phyloP scores from a whole-genome alignment of 192 early-diverging fungal genomes.

The Ambispora gerdemannii region DNA sequence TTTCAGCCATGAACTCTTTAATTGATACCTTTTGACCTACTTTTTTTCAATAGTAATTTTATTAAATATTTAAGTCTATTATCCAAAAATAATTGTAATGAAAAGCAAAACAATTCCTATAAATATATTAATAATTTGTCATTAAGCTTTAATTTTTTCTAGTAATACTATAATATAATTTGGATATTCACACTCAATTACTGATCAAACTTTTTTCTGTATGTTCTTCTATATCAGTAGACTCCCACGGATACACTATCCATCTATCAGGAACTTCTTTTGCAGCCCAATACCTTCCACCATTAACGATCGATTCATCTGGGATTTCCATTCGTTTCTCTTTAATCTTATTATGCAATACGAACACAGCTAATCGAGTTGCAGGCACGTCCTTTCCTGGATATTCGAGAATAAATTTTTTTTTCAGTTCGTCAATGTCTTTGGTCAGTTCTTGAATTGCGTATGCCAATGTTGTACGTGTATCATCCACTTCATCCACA shows the following conservation, averaged over 20 bases:
- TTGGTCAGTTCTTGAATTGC: conserved; percentile 69
- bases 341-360: conserved; percentile 79
- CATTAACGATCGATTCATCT: conserved; percentile 51
- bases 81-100: too few species aligned
- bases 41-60: too few species aligned
- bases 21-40: too few species aligned
- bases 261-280: conserved; percentile 72
- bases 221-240: conserved; percentile 65
- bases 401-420: conserved; percentile 29
- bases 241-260: conserved; percentile 76
- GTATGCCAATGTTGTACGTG: conserved; percentile 66
- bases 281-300: conserved; percentile 61
- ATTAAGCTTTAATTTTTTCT: too few species aligned
- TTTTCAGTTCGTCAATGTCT: conserved; percentile 58
- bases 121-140: too few species aligned
- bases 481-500: conserved; percentile 81
- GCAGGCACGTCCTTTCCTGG: conserved; percentile 38
- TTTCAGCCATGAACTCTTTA: too few species aligned
- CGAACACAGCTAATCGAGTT: conserved; percentile 71
- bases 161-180: too few species aligned
- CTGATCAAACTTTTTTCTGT: conserved; percentile 44
- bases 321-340: conserved; percentile 63
- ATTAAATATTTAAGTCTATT: too few species aligned
- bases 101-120: too few species aligned
- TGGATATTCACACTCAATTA: too few species aligned